Evolutionary conservation across 169 alveolate genomes (phyloP).

Genomic region (Plasmodium yoelii): DNA sequence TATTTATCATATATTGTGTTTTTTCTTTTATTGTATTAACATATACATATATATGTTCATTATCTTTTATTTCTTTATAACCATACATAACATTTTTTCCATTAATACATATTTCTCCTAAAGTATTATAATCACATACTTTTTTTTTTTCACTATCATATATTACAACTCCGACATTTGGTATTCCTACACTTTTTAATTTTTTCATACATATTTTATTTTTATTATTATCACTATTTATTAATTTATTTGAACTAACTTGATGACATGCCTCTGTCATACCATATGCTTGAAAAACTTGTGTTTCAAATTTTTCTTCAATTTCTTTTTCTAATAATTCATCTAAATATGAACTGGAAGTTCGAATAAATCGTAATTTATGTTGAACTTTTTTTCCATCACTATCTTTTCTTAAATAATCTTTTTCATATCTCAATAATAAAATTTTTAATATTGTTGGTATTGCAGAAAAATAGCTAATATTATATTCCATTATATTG

Average conservation of each 20-base stretch:
- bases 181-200: slow-evolving; percentile 73
- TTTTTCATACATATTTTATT: slow-evolving; percentile 11
- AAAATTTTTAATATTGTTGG: slow-evolving; percentile 69
- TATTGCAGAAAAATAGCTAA: slow-evolving; percentile 62
- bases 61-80: slow-evolving; percentile 58
- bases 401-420: slow-evolving; percentile 29
- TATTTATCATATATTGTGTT: slow-evolving; percentile 33
- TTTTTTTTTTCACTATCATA: slow-evolving; percentile 34
- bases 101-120: slow-evolving; percentile 72
- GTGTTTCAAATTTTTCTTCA: slow-evolving; percentile 49
- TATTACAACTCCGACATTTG: slow-evolving; percentile 72
- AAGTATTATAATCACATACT: slow-evolving; percentile 44
- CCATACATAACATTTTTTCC: slow-evolving; percentile 67
- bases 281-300: slow-evolving; percentile 71
- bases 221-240: neutral
- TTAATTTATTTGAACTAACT: slow-evolving; percentile 55
- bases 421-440: slow-evolving; percentile 45
- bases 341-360: slow-evolving; percentile 66
- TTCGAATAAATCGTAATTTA: slow-evolving; percentile 51
- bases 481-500: slow-evolving; percentile 26
- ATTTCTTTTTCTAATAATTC: slow-evolving; percentile 59
- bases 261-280: slow-evolving; percentile 77
- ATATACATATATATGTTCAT: slow-evolving; percentile 64
- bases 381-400: slow-evolving; percentile 31
- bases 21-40: slow-evolving; percentile 27